phyloP scores from a whole-genome alignment of 2,329 filamentous ascomycete species.

The Apiospora malaysiana region DNA sequence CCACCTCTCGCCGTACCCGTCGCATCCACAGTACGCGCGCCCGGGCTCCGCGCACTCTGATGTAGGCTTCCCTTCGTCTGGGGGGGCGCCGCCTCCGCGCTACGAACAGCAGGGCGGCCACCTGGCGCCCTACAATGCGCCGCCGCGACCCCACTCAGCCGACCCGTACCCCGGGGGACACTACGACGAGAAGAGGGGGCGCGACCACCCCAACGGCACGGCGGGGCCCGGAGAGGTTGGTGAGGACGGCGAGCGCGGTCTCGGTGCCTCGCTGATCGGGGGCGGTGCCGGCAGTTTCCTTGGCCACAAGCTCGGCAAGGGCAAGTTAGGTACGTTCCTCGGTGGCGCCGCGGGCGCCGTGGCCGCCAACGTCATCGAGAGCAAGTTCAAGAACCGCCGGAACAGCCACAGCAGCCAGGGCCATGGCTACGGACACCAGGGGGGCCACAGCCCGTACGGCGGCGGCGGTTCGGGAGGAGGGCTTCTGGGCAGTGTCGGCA shows the following conservation, averaged over 20 bases:
- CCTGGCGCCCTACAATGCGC: conserved; percentile 22
- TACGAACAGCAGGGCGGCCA: conserved; percentile 4
- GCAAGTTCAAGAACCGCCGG: conserved; percentile 43
- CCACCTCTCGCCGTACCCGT: conserved; percentile 33
- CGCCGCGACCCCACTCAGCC: conserved; percentile 35
- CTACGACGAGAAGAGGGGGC: conserved; percentile 22
- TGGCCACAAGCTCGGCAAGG: conserved; percentile 60
- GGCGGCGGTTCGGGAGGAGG: conserved; percentile 28
- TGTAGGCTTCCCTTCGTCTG: conserved; percentile 25
- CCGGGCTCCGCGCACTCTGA: conserved; percentile 39
- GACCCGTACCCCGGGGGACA: conserved; percentile 31
- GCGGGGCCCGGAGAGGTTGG: conserved; percentile 1
- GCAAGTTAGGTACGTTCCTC: conserved; percentile 57
- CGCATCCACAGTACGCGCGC: conserved; percentile 35
- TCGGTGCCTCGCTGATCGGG: conserved; percentile 60
- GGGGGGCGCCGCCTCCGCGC: background rate
- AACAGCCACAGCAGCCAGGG: conserved; percentile 29
- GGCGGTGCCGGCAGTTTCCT: conserved; percentile 59
- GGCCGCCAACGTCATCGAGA: conserved; percentile 58
- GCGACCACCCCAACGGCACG: conserved; percentile 23
- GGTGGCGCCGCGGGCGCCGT: conserved; percentile 61
- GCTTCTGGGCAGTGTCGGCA: conserved; percentile 31
- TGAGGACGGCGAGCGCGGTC: conserved; percentile 55
- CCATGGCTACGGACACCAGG: conserved; percentile 26
- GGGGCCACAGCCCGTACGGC: conserved; percentile 23